Evolutionary conservation across 257 asterid genomes (phyloP).

Genomic region (Solanum chiquidenum): DNA sequence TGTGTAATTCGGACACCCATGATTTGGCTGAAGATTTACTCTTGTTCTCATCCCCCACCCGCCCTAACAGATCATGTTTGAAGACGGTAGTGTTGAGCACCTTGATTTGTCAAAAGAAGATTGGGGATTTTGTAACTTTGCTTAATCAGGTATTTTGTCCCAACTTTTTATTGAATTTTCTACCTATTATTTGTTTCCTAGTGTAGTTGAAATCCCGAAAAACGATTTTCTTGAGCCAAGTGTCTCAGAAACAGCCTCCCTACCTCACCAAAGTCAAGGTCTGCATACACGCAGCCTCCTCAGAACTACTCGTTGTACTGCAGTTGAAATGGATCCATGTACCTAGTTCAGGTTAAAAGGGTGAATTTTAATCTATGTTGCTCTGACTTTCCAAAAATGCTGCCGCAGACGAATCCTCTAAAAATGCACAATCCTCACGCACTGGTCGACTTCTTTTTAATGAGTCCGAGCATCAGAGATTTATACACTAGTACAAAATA

Average conservation of each 20-base stretch:
- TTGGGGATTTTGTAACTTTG: conserved; percentile 61
- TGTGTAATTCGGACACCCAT: neutral
- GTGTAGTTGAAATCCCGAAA: neutral
- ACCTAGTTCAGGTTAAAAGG: neutral
- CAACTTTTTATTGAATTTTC: neutral
- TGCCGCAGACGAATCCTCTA: neutral
- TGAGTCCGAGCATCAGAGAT: neutral
- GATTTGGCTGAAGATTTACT: neutral
- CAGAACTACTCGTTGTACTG: neutral
- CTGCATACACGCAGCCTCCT: neutral
- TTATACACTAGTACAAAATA: neutral
- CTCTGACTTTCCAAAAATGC: neutral
- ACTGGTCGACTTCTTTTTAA: neutral
- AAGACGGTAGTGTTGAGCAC: conserved; percentile 55
- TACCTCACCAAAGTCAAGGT: neutral
- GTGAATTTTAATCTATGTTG: neutral
- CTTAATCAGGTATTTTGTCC: conserved; percentile 25
- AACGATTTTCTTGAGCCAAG: neutral
- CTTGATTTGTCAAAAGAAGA: conserved; percentile 74
- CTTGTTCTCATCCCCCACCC: neutral
- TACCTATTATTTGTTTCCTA: neutral
- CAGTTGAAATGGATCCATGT: neutral
- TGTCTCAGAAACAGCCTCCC: neutral
- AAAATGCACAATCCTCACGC: neutral
- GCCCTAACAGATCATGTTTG: conserved; percentile 65